Percentiles rank a stretch among this genome's conserved stretches.
Evolutionary conservation across 148 eudicot genomes (phyloP).

Genomic region (Suaeda aralocaspica): DNA sequence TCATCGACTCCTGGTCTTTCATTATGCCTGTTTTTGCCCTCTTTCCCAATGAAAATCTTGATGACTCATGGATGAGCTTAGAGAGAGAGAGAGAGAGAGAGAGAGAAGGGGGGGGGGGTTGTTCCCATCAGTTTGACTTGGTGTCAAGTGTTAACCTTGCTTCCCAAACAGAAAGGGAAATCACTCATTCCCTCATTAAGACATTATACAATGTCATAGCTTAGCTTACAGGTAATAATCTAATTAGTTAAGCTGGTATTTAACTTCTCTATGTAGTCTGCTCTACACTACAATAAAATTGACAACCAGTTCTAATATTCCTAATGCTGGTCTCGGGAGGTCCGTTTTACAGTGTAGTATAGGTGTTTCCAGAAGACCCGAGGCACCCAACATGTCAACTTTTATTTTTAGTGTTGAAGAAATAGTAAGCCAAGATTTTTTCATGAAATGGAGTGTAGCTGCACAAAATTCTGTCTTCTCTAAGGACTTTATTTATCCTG

Average conservation of each 20-base stretch:
- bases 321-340: not conserved
- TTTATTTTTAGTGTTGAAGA: not conserved
- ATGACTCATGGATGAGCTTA: no score
- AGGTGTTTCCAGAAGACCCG: not conserved
- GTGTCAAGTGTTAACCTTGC: no score
- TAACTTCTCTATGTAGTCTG: not conserved
- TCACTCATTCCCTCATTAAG: no score
- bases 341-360: not conserved
- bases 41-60: no score
- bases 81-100: no score
- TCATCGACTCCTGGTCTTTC: no score
- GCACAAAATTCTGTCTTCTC: not conserved
- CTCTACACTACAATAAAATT: not conserved
- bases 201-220: no score
- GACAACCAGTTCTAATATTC: not conserved
- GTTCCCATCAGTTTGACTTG: no score
- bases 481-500: not conserved
- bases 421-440: not conserved
- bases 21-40: no score
- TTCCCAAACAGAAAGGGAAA: no score
- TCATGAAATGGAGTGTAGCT: not conserved
- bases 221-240: not conserved
- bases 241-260: not conserved
- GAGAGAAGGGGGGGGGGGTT: no score
- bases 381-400: not conserved